Evolutionary conservation across 2,329 filamentous ascomycete species (phyloP), one percentile per base, ranked within the genome.

Genomic region (Pyrenochaeta sp.): DNA sequence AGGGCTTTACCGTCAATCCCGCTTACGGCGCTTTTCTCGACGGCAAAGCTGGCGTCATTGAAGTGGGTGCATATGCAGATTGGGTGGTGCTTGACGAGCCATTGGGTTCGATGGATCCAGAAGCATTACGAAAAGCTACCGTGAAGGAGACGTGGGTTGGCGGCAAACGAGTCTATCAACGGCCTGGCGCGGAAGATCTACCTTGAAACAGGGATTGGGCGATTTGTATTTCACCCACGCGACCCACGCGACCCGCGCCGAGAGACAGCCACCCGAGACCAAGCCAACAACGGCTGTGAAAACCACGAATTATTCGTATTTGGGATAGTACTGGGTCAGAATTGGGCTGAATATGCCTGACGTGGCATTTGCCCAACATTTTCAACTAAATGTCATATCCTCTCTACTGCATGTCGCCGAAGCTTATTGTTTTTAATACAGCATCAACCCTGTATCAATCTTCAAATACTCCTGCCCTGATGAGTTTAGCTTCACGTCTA

Each of bases 131-230:
- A 20, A 75, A 74, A 4, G 65, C 88, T 7, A 79, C 73, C 43
- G 87, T 90, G 1, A 79, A 76, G 56, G 87, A 90, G 77, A 90
- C 88, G 0, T 91, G 88, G 88, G 82, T 90, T 31, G 86, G 77
- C 2, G 88, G 88, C 0, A 75, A 70, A 50, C 68, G 60, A 49
- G 77, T 78, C 4, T 79, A 74, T 51, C 63, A 48, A 49, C 62
- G 69, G 10, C 49, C 61, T 20, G 58, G 46, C 1, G 47, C 56
- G 27, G 56, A 51, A 41, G 30, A 54, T 48, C 45, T 50, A 45
- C 45, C 55, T 21, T 57, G 33, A 33, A 43, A 45, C 32, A 36
- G 7, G 41, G 14, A 21, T 27, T 32, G 20, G 20, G 23, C 23
- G 27, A 45, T 12, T 7, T 11, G 42, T 6, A n/a, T n/a, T 4